phyloP scores from a whole-genome alignment of 495 filamentous ascomycete genomes.

The Aspergillus nidulans region DNA sequence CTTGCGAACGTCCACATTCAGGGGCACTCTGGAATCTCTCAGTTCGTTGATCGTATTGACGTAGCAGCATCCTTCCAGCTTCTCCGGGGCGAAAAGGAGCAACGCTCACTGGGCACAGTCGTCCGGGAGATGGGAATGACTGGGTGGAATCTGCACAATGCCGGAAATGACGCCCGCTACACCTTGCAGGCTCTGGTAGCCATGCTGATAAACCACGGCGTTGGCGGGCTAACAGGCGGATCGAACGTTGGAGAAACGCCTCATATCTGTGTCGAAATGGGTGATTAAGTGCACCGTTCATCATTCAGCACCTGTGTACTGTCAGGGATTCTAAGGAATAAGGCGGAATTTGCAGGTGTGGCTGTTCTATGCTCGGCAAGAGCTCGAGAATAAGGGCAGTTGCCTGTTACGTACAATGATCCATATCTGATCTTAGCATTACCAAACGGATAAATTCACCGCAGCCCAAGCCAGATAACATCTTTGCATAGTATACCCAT shows the following conservation, averaged over 20 bases:
- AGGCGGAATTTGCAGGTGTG: too few species aligned
- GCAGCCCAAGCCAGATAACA: too few species aligned
- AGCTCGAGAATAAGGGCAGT: too few species aligned
- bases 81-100: constrained; percentile 43
- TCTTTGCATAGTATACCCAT: too few species aligned
- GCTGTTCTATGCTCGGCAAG: too few species aligned
- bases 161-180: constrained; percentile 89
- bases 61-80: constrained; percentile 63
- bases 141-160: constrained; percentile 75
- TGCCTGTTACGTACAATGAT: too few species aligned
- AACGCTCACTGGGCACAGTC: constrained; percentile 54
- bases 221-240: not conserved
- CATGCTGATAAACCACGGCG: constrained; percentile 46
- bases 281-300: not conserved
- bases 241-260: constrained; percentile 48
- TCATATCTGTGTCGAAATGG: not conserved
- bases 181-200: constrained; percentile 72
- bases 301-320: too few species aligned
- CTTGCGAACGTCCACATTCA: constrained; percentile 48
- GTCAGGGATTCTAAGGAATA: too few species aligned
- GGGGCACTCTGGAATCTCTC: not conserved
- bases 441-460: too few species aligned
- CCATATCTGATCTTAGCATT: too few species aligned
- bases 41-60: constrained; percentile 57
- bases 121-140: constrained; percentile 59